Evolutionary conservation across 345 rosid species (phyloP), one percentile per base, ranked within the genome.

Genomic region (Rhodamnia rubescens): DNA sequence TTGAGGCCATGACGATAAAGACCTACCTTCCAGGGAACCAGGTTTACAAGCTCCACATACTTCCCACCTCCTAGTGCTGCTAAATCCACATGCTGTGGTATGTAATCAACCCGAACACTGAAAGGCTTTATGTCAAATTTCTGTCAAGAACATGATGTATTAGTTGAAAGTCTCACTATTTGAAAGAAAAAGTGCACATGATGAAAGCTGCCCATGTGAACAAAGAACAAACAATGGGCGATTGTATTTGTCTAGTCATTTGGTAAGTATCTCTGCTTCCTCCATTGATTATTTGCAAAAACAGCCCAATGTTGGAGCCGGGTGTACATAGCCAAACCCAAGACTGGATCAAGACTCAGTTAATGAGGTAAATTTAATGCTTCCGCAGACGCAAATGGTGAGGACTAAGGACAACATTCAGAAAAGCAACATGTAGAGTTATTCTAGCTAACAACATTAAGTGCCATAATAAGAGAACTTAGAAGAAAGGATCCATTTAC

Each of bases 11-110:
- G n/a, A 58, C 51, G 27, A 85, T 53, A 52, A 53, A 81, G 84
- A 27, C 57, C 84, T 89, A 96, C 99, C 99, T 96, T 97, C 99
- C 98, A 96, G 80, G 97, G 98, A 84, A 96, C 95, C 87, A 97
- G 92, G 90, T 97, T 97, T 83, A 93, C 94, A 83, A 97, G 99
- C 90, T 97, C 99, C 88, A 93, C 96, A 87, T 91, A 95, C 87
- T 95, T 96, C 81, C 99, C 99, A 87, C 94, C 93, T 42, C 93
- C 91, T 85, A 97, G 85, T 85, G 99, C 99, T n/a, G 98, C 96
- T 82, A 97, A 85, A 95, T 96, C 96, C 85, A 97, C 95, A 90
- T 81, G 94, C 83, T 85, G 89, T 24, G 99, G 99, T 84, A 92
- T 93, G 92, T 97, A 97, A 88, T 97, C 98, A 88, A 97, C 94